These are phyloP conservation scores for Coccomyxa sp. DNA, from an alignment of 139 green algal species.

Conservation along the genomic window DNA sequence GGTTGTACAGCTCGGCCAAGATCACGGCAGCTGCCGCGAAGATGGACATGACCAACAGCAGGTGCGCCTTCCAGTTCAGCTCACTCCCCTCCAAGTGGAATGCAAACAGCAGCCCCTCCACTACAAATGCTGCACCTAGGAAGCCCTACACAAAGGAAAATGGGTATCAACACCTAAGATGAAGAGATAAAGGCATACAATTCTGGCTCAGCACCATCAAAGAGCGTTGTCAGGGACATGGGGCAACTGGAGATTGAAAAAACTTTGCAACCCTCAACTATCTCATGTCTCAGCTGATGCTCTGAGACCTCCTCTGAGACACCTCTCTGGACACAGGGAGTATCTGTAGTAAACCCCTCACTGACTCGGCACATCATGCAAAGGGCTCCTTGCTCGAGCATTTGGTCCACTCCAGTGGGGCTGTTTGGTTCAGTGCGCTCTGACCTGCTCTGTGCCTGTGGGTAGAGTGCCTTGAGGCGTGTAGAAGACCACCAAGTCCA, in stretches of 20 bases:
- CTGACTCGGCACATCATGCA: no score
- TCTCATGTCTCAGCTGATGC: no score
- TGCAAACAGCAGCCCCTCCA: slow-evolving; percentile 55
- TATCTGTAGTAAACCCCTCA: no score
- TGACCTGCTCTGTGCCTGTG: slow-evolving; percentile 26
- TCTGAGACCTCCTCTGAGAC: no score
- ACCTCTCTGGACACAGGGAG: no score
- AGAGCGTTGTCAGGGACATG: neutral
- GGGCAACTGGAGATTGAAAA: neutral
- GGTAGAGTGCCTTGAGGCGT: slow-evolving; percentile 11
- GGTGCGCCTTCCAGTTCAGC: slow-evolving; percentile 33
- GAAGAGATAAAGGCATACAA: neutral
- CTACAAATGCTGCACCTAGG: slow-evolving; percentile 48
- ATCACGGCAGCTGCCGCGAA: slow-evolving; percentile 27
- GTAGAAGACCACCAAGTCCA: slow-evolving; percentile 42
- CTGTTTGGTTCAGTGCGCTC: no score
- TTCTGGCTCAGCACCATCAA: neutral
- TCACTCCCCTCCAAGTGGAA: slow-evolving; percentile 64
- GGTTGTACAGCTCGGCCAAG: slow-evolving; percentile 21
- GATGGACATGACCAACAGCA: slow-evolving; percentile 45
- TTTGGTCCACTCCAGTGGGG: no score
- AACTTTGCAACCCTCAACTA: neutral
- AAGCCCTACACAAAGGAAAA: slow-evolving; percentile 30
- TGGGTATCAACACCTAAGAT: neutral
- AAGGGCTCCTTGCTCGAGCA: no score